Conservation (phyloP, 2,329 filamentous ascomycete genomes). For the Penicillium occitanis region DNA sequence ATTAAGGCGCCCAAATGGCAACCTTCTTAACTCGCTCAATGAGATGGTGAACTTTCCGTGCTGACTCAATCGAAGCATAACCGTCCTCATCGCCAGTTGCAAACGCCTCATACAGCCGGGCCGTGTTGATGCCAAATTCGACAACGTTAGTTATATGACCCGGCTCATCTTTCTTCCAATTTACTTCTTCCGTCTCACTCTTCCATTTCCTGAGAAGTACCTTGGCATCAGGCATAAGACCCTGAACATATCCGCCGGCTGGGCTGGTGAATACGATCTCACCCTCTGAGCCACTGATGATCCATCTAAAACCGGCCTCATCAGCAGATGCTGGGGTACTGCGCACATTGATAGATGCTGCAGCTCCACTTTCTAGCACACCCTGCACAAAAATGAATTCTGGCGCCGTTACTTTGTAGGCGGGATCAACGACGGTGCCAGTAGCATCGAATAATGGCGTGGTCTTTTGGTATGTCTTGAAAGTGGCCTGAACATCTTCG, state of each 20-base stretch:
- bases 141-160: constrained; percentile 4
- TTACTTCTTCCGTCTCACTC: constrained; percentile 10
- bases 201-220: constrained; percentile 16
- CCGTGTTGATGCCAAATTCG: constrained; percentile 11
- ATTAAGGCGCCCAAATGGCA: constrained; percentile 19
- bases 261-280: constrained; percentile 15
- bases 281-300: constrained; percentile 18
- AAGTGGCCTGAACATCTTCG: constrained; percentile 15
- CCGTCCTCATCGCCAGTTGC: constrained; percentile 14
- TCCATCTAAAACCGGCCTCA: constrained; percentile 15
- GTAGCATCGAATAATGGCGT: constrained; percentile 13
- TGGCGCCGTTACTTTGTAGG: constrained; percentile 15
- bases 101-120: constrained; percentile 19
- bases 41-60: constrained; percentile 16
- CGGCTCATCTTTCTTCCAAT: constrained; percentile 5
- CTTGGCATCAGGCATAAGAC: not conserved
- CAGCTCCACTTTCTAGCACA: constrained; percentile 15
- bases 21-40: constrained; percentile 16
- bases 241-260: constrained; percentile 7
- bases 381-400: constrained; percentile 17
- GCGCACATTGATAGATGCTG: constrained; percentile 16
- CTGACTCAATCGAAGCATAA: constrained; percentile 18
- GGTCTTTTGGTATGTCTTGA: constrained; percentile 17
- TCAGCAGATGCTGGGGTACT: not conserved
- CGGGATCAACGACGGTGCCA: constrained; percentile 11